Evolutionary conservation across 495 filamentous ascomycete genomes (phyloP).

Genomic region (Friedmanniomyces simplex): DNA sequence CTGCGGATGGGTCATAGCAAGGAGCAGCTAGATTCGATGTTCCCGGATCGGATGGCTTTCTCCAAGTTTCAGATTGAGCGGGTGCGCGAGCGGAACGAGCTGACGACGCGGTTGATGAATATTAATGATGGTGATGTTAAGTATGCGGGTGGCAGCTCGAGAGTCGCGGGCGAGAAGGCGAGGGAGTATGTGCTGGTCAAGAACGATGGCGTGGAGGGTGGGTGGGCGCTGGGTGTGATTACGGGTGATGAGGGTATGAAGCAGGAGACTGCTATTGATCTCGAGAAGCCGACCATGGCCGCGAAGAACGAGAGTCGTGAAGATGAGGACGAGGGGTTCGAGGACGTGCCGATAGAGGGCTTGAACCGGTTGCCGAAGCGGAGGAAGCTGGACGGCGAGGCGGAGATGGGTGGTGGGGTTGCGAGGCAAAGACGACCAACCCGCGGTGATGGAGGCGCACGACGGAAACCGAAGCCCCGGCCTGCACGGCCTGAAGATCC

Average conservation of each 20-base stretch:
- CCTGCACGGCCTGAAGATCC: conserved; percentile 21
- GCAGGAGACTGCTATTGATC: conserved; percentile 66
- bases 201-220: conserved; percentile 87
- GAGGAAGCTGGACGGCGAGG: conserved; percentile 25
- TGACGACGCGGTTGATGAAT: conserved; percentile 95
- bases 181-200: conserved; percentile 93
- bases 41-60: conserved; percentile 96
- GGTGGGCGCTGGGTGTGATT: conserved; percentile 94
- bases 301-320: conserved; percentile 47
- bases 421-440: conserved; percentile 32
- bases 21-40: conserved; percentile 91
- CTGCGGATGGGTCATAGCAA: conserved; percentile 93
- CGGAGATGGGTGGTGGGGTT: conserved; percentile 36
- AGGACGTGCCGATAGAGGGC: conserved; percentile 92
- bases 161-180: conserved; percentile 81
- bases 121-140: conserved; percentile 74
- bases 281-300: conserved; percentile 49
- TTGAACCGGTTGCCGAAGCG: conserved; percentile 75
- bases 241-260: conserved; percentile 54
- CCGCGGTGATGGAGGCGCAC: conserved; percentile 9
- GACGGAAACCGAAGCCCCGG: conserved; percentile 12
- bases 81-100: conserved; percentile 78
- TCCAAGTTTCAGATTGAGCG: conserved; percentile 92
- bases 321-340: conserved; percentile 66
- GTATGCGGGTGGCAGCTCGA: conserved; percentile 49